Evolutionary conservation across 768 basidiomycete species (phyloP).

Genomic region (Calocybe indica): DNA sequence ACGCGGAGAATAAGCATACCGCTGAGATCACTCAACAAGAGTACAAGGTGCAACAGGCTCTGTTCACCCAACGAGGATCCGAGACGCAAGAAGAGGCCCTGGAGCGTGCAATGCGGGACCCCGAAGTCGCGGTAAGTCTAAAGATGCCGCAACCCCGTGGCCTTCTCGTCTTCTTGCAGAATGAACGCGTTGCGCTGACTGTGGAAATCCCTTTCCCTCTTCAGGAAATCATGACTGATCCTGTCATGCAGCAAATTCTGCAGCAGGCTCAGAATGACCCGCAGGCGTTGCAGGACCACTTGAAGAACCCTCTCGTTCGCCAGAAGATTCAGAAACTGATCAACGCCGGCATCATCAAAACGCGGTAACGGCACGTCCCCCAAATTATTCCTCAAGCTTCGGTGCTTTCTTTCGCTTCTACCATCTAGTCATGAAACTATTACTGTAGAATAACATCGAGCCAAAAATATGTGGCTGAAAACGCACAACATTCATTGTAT

Average conservation of each 20-base stretch:
- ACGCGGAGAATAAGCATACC: constrained; percentile 77
- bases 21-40: constrained; percentile 80
- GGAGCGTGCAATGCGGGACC: constrained; percentile 94
- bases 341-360: constrained; percentile 90
- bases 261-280: constrained; percentile 93
- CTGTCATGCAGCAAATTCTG: constrained; percentile 90
- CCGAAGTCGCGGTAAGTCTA: constrained; percentile 72
- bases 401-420: too few species aligned
- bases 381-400: too few species aligned
- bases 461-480: background rate
- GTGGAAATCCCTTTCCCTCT: constrained; percentile 1
- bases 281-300: constrained; percentile 85
- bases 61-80: constrained; percentile 70
- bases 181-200: background rate
- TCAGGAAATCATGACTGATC: constrained; percentile 82
- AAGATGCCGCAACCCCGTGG: constrained; percentile 21
- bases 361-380: constrained; percentile 43
- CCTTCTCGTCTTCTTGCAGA: background rate
- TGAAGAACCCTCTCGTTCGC: constrained; percentile 84
- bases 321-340: constrained; percentile 85
- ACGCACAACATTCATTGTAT: background rate
- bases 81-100: constrained; percentile 94
- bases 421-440: background rate
- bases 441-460: constrained; percentile 3
- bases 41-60: constrained; percentile 73